Percentiles rank a stretch among this genome's conserved stretches.
phyloP scores from a whole-genome alignment of 116 monocot species.

The Papilionanthe hybrid region DNA sequence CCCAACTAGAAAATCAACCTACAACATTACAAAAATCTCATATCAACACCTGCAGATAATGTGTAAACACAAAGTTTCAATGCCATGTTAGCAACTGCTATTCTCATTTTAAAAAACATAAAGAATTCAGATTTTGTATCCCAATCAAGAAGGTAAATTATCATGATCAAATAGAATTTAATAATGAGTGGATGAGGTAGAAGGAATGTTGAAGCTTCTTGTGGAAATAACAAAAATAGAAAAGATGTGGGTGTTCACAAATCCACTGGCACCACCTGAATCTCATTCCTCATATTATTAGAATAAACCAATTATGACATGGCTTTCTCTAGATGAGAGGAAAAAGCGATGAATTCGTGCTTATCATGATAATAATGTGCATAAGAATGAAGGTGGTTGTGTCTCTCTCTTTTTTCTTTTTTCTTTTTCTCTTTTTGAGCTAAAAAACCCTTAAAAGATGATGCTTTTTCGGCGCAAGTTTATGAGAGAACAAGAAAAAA shows the following conservation, averaged over 20 bases:
- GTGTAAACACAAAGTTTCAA: neutral
- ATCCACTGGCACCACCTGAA: neutral
- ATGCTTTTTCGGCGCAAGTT: neutral
- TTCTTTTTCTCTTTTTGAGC: too few relatives aligned
- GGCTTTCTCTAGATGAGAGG: neutral
- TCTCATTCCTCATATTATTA: neutral
- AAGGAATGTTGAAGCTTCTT: conserved; percentile 3
- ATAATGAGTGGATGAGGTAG: neutral
- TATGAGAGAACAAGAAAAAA: neutral
- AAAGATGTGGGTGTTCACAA: neutral
- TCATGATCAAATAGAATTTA: neutral
- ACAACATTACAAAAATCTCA: conserved; percentile 11
- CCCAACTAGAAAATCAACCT: conserved; percentile 91
- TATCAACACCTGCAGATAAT: neutral
- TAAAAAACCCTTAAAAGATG: neutral
- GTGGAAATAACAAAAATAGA: neutral
- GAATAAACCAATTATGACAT: neutral
- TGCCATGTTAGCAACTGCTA: neutral
- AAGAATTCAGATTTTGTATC: neutral
- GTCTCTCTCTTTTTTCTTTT: neutral
- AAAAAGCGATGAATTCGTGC: neutral
- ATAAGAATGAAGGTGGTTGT: neutral
- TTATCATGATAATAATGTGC: neutral
- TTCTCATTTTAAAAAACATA: neutral
- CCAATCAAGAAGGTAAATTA: neutral